A percentile compares a stretch with the other conserved stretches of the same genome.
phyloP scores from a whole-genome alignment of 345 rosid species.

The Boechera divaricarpa region DNA sequence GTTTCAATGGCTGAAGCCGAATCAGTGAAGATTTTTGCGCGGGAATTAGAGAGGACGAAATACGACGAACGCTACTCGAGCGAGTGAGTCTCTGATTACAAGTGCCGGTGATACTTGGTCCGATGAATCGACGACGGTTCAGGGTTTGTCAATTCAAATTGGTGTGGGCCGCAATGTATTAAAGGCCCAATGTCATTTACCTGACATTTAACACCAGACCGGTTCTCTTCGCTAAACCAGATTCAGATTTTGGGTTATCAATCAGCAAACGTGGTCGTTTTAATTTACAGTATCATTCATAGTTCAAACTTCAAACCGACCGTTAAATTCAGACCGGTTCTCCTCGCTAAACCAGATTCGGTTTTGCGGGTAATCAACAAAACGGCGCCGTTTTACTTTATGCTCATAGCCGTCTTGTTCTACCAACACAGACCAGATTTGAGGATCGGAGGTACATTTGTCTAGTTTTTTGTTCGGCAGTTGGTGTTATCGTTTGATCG shows the following conservation, averaged over 20 bases:
- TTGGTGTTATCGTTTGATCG: not conserved
- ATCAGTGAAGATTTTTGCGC: slow-evolving; percentile 9
- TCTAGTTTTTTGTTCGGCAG: too few relatives aligned
- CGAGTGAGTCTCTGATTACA: slow-evolving; percentile 1
- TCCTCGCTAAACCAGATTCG: too few relatives aligned
- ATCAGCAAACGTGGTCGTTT: too few relatives aligned
- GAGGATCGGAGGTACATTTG: slow-evolving; percentile 5
- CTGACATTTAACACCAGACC: not conserved
- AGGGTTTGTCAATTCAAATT: slow-evolving; percentile 21
- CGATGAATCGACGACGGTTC: slow-evolving; percentile 18
- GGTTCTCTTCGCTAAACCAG: not conserved
- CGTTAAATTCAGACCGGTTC: too few relatives aligned
- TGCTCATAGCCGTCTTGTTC: not conserved
- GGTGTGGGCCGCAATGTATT: not conserved
- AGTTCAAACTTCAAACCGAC: too few relatives aligned
- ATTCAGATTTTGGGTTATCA: too few relatives aligned
- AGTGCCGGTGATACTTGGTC: slow-evolving; percentile 24
- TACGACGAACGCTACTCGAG: not conserved
- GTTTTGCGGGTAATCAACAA: not conserved
- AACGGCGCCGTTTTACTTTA: slow-evolving; percentile 10
- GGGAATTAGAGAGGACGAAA: slow-evolving; percentile 29
- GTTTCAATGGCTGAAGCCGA: slow-evolving; percentile 18
- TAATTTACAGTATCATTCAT: too few relatives aligned
- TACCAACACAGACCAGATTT: slow-evolving; percentile 21
- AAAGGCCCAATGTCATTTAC: not conserved